Evolutionary conservation across 176 grass and related monocot genomes (phyloP).

Genomic region (Triticum urartu): DNA sequence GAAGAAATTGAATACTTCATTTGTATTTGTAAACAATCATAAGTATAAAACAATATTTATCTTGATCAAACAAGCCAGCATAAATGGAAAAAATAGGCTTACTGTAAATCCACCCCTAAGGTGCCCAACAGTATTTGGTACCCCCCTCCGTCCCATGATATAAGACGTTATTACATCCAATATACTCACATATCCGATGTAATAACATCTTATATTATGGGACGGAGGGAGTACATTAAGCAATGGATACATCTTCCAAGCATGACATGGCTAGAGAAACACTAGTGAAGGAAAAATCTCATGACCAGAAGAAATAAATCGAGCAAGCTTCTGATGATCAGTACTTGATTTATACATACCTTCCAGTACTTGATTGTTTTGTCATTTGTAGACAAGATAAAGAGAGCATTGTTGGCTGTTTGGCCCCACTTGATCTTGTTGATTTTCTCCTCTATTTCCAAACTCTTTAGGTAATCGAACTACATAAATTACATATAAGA

Average conservation of each 20-base stretch:
- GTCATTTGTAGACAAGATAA: conserved; percentile 88
- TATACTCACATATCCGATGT: too few species aligned
- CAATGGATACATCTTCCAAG: conserved; percentile 11
- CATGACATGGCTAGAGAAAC: conserved; percentile 1
- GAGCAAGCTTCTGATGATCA: conserved; percentile 5
- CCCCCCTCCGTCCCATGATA: too few species aligned
- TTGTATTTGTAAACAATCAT: not conserved
- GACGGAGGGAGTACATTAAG: not conserved
- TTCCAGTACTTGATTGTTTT: conserved; percentile 98
- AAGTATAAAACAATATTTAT: not conserved
- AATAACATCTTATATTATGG: too few species aligned
- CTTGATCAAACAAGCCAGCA: not conserved
- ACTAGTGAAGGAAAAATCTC: not conserved
- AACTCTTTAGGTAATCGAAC: conserved; percentile 97
- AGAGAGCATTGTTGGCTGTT: conserved; percentile 71
- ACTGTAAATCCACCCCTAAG: not conserved
- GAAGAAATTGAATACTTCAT: conserved; percentile 3
- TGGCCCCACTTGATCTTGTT: conserved; percentile 93
- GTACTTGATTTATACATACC: conserved; percentile 40
- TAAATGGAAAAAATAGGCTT: not conserved
- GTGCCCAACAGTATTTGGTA: not conserved
- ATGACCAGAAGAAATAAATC: conserved; percentile 22
- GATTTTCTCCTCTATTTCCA: conserved; percentile 97
- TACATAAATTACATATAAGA: conserved; percentile 48
- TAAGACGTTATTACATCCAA: too few species aligned